Base-by-base conservation (phyloP, 1,284 basidiomycete genomes). In the Gomphus bonarii region DNA sequence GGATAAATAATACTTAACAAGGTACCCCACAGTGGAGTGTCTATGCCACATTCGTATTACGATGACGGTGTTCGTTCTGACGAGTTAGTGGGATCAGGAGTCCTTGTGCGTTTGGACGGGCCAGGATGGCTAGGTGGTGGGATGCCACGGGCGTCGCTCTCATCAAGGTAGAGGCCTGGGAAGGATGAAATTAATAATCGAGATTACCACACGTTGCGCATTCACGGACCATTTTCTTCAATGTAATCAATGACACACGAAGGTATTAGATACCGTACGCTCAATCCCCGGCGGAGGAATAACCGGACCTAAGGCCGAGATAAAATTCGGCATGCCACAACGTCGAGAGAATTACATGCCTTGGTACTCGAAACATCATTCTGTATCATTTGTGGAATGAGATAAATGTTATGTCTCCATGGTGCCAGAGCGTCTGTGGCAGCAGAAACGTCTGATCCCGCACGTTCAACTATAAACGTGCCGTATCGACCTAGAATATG, bases 321-420 rank as follows among this genome's bases (percentile, higher is more conserved):
- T 7, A 1, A 8, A 18, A 43, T 12, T 44, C 8, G 38, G 36
- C n/a, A 62, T 62, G 35, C 10, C 35, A 18, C 33, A 50, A 40
- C 35, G 43, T 18, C 38, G 57, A 30, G 46, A 47, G 46, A 36
- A 28, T 47, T n/a, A 30, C 76, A 69, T 59, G 93, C 92, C 75
- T 98, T 98, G 30, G 94, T 97, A 59, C 88, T 92, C 16, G 92
- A 95, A 50, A 99, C 95, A 69, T 99, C 95, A 70, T 99, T 99
- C 71, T 98, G 94, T 64, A 99, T 98, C 55, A 97, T 82, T 71
- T 99, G 95, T 58, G 91, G 87, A 65, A 97, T 89, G 63, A 98
- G 84, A 67, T 93, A 85, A 62, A 99, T 94, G 69, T 98, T 99
- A 67, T 85, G 79, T 58, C 88, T 77, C 87, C 88, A 91, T 59